These are phyloP conservation scores for Hymenoscyphus albidus DNA, from an alignment of 2,329 filamentous ascomycete genomes.

Conservation along the genomic window DNA sequence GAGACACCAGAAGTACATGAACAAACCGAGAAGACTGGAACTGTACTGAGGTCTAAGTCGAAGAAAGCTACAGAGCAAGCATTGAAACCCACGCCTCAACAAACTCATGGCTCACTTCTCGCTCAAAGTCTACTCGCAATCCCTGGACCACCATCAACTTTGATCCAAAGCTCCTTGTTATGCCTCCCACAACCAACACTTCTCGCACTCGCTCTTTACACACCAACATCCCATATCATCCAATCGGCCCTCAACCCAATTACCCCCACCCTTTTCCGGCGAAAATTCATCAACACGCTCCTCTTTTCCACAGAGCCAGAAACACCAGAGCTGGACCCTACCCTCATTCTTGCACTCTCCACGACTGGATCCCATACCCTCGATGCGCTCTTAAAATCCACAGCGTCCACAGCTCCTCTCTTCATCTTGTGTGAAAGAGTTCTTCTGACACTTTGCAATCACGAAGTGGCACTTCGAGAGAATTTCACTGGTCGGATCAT, in stretches of 20 bases:
- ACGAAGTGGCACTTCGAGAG: slow-evolving; percentile 59
- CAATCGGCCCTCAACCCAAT: slow-evolving; percentile 56
- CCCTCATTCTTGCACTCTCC: slow-evolving; percentile 45
- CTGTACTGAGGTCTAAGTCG: slow-evolving; percentile 21
- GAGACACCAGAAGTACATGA: slow-evolving; percentile 25
- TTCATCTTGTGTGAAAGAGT: slow-evolving; percentile 66
- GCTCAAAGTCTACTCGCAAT: slow-evolving; percentile 75
- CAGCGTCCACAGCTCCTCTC: slow-evolving; percentile 36
- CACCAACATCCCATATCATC: slow-evolving; percentile 56
- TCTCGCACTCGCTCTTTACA: slow-evolving; percentile 55
- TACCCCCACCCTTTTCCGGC: slow-evolving; percentile 55
- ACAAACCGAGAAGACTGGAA: slow-evolving; percentile 16
- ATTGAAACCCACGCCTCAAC: slow-evolving; percentile 40
- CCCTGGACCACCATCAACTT: slow-evolving; percentile 61
- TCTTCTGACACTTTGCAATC: slow-evolving; percentile 56
- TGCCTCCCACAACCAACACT: slow-evolving; percentile 53
- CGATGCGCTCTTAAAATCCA: slow-evolving; percentile 55
- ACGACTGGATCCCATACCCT: slow-evolving; percentile 63
- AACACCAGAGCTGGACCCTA: slow-evolving; percentile 13
- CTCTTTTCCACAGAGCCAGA: slow-evolving; percentile 35
- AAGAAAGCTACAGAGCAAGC: slow-evolving; percentile 5
- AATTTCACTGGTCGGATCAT: slow-evolving; percentile 62
- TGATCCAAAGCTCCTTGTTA: slow-evolving; percentile 70
- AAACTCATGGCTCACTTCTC: slow-evolving; percentile 79
- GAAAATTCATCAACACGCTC: slow-evolving; percentile 59